Conservation (phyloP, 1,139 yeast genomes). For the Yamadazyma epiphylla region DNA sequence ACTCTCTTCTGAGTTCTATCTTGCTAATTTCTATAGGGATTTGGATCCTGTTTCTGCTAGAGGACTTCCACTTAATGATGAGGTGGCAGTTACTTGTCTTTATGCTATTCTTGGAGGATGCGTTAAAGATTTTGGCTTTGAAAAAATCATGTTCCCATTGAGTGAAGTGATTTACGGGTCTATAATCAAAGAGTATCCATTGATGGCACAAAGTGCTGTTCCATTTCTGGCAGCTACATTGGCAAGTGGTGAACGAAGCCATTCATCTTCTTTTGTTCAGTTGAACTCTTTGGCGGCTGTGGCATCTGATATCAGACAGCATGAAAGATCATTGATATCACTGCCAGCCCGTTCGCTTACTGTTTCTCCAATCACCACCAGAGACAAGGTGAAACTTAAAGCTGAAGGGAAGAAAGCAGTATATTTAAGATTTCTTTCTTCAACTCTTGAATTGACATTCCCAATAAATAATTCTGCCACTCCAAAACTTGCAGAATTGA, state of each 20-base stretch:
- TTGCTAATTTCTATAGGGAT: conserved; percentile 48
- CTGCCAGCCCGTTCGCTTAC: conserved; percentile 4
- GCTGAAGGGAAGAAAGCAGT: conserved; percentile 20
- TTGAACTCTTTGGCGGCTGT: conserved; percentile 38
- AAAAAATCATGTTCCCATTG: conserved; percentile 54
- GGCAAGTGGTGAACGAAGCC: conserved; percentile 1
- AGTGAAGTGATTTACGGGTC: conserved; percentile 65
- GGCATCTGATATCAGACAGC: conserved; percentile 30
- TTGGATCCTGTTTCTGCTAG: conserved; percentile 42
- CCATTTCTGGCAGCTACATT: conserved; percentile 19
- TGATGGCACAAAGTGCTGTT: conserved; percentile 43
- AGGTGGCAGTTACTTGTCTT: conserved; percentile 48
- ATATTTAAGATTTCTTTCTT: conserved; percentile 36
- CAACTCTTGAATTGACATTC: conserved; percentile 53
- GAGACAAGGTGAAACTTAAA: not conserved
- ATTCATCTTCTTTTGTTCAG: conserved; percentile 14
- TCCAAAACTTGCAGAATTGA: conserved; percentile 62
- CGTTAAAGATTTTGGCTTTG: conserved; percentile 78
- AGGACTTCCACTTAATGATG: conserved; percentile 28
- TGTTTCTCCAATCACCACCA: conserved; percentile 4
- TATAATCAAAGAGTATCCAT: conserved; percentile 63
- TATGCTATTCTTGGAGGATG: conserved; percentile 65
- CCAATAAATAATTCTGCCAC: conserved; percentile 60
- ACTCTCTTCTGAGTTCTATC: conserved; percentile 37
- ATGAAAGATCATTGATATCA: conserved; percentile 8